Evolutionary conservation across 129 eudicot species (phyloP).

Genomic region (Artemisia argyi): DNA sequence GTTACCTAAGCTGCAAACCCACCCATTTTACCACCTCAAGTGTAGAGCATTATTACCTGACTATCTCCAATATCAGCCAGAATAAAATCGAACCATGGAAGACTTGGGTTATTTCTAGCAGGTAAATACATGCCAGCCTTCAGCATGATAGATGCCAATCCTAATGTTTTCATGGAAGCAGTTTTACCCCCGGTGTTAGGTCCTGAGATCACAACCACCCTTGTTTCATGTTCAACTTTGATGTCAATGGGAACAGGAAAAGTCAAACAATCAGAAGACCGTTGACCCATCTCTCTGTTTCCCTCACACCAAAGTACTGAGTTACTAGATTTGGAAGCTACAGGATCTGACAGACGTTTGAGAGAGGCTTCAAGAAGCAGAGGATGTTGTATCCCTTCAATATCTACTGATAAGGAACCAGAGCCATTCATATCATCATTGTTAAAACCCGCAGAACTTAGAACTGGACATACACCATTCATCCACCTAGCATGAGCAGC

Average conservation of each 20-base stretch:
- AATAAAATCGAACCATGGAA: constrained; percentile 93
- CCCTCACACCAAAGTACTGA: constrained; percentile 33
- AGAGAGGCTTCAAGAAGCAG: constrained; percentile 69
- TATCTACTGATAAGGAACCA: constrained; percentile 46
- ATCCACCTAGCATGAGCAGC: constrained; percentile 88
- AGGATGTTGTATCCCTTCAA: constrained; percentile 85
- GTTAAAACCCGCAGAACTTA: neutral
- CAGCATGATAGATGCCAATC: constrained; percentile 78
- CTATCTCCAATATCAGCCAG: constrained; percentile 95
- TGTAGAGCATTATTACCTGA: constrained; percentile 54
- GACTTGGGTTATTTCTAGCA: constrained; percentile 62
- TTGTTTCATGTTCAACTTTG: constrained; percentile 52
- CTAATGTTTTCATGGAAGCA: constrained; percentile 96
- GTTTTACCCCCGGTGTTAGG: constrained; percentile 99
- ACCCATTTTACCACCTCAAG: neutral
- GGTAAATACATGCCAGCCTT: constrained; percentile 95
- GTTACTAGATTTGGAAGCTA: constrained; percentile 27
- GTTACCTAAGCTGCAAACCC: neutral
- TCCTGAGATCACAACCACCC: constrained; percentile 91
- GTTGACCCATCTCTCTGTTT: constrained; percentile 23
- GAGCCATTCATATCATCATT: neutral
- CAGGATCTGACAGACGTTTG: constrained; percentile 33
- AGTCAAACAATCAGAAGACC: constrained; percentile 26
- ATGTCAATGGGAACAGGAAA: constrained; percentile 86
- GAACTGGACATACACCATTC: constrained; percentile 61